Conservation (phyloP, 169 alveolate species). For the Eimeria sp. region DNA sequence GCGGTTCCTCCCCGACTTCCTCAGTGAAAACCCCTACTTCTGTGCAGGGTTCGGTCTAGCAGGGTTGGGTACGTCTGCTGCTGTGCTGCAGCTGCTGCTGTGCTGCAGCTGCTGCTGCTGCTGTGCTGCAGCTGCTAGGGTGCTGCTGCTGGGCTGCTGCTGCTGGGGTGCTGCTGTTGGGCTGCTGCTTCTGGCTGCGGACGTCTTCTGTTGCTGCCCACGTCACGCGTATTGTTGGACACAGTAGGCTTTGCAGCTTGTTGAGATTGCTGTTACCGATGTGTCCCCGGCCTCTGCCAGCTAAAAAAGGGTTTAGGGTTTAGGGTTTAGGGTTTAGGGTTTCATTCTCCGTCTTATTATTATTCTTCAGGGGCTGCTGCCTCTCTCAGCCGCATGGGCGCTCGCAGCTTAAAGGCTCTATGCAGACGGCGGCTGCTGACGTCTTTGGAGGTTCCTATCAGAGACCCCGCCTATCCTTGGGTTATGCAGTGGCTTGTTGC, state of each 20-base stretch:
- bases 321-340: neutral
- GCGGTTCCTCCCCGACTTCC: constrained; percentile 57
- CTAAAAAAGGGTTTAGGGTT: too few relatives aligned
- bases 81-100: constrained; percentile 23
- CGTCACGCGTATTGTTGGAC: too few relatives aligned
- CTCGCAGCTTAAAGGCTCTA: constrained; percentile 59
- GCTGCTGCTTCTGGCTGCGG: neutral
- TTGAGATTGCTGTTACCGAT: too few relatives aligned
- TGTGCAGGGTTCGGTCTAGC: constrained; percentile 81
- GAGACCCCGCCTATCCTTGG: constrained; percentile 88
- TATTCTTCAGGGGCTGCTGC: constrained; percentile 68
- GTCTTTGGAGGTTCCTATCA: constrained; percentile 87
- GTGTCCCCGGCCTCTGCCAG: too few relatives aligned
- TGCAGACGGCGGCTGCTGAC: constrained; percentile 78
- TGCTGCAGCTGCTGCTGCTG: constrained; percentile 14
- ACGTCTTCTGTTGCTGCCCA: too few relatives aligned
- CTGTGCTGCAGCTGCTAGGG: constrained; percentile 27
- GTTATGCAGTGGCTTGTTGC: constrained; percentile 88
- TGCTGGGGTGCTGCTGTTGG: neutral
- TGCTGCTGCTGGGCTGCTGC: neutral
- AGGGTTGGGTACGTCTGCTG: constrained; percentile 37
- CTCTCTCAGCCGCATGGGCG: constrained; percentile 36
- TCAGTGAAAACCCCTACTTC: constrained; percentile 80
- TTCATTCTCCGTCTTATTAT: neutral
- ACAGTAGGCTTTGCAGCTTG: too few relatives aligned